Conservation (phyloP, 1,139 yeast species). For the Zhuliangozyma parablackwelliae region DNA sequence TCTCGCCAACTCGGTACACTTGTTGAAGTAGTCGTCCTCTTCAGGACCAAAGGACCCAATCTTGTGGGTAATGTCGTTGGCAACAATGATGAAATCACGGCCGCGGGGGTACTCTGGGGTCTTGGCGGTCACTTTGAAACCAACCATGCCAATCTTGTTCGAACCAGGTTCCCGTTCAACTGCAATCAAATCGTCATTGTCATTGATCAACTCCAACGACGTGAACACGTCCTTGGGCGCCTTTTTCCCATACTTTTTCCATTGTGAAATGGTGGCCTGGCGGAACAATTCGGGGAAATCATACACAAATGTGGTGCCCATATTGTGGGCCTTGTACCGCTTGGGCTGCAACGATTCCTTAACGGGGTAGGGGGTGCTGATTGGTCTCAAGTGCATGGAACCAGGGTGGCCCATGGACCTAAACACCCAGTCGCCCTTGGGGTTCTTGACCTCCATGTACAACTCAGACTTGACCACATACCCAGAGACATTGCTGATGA, state of each 20-base stretch:
- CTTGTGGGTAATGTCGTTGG: conserved; percentile 94
- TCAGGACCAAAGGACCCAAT: conserved; percentile 99
- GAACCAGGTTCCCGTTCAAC: conserved; percentile 96
- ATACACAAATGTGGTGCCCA: conserved; percentile 97
- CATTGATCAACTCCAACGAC: conserved; percentile 79
- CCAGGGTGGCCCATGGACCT: conserved; percentile 93
- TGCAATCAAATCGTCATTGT: conserved; percentile 78
- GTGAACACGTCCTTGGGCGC: conserved; percentile 76
- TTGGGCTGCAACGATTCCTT: conserved; percentile 98
- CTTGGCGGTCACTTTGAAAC: conserved; percentile 84
- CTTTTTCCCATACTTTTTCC: conserved; percentile 69
- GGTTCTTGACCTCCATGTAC: conserved; percentile 88
- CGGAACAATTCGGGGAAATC: conserved; percentile 99
- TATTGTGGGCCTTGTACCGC: conserved; percentile 95
- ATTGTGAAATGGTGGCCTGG: conserved; percentile 80
- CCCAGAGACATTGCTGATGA: conserved; percentile 93
- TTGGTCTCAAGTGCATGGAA: conserved; percentile 93
- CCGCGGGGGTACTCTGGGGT: conserved; percentile 98
- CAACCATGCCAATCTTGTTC: conserved; percentile 95
- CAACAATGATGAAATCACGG: conserved; percentile 86
- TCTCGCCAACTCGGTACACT: conserved; percentile 90
- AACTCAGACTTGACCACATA: conserved; percentile 94
- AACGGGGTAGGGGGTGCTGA: conserved; percentile 93
- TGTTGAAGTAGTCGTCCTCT: conserved; percentile 86
- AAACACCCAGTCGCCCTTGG: conserved; percentile 94